Base-by-base conservation (phyloP, 2,329 filamentous ascomycete species). In the Botrytis galanthina region DNA sequence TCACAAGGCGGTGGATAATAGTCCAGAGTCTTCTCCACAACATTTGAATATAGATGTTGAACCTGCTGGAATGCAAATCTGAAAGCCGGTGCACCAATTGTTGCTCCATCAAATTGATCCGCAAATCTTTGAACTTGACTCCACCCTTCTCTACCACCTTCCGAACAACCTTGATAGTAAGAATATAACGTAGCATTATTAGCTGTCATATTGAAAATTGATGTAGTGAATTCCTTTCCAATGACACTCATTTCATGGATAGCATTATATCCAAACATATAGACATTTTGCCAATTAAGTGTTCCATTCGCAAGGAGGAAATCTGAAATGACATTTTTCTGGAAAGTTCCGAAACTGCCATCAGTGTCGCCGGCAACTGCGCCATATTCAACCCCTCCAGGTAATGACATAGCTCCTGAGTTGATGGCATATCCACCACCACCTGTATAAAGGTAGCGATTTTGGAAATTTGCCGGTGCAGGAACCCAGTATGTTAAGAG, bases 321-420 rank as follows among this genome's bases (percentile, higher is more conserved):
- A 4, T 79, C 82, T 3, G 73, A 77, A 72, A 84, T 82, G 44
- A 80, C 83, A 39, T 82, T 78, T 35, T 80, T 83, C 63, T 80
- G 77, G 77, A 87, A 87, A 37, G 81, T 80, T 42, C 85, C 86
- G 75, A 87, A 87, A 2, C 86, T 86, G 22, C 84, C 86, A 73
- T 87, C 84, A 0, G 86, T 87, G 39, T 82, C 79, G 39, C 86
- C 86, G 10, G 83, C 82, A 3, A 83, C 85, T 59, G 84, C 85
- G n/a, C 85, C 85, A 67, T 85, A 84, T 9, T 80, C 78, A 59
- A 86, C 79, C 54, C 85, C 85, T 1, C 81, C 82, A 20, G 84
- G 82, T 1, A 84, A 79, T 37, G 78, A 75, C 2, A 46, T 35
- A 0, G 57, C 73, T 57, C 77, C 76, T 67, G 82, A 83, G 74